Conservation (phyloP, 805 yeast species). For the Yarrowia keelungensis region DNA sequence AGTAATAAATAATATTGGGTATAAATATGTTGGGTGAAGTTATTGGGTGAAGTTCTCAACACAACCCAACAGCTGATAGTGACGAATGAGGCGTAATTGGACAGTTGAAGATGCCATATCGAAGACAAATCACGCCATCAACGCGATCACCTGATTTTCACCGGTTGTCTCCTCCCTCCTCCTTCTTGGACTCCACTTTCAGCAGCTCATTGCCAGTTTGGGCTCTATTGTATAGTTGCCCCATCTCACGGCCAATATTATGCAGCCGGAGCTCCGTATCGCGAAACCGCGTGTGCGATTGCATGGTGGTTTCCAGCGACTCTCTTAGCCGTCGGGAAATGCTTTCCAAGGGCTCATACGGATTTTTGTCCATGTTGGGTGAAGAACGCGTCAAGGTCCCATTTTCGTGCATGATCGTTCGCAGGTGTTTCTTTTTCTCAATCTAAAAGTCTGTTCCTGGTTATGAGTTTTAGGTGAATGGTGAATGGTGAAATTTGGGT, state of each 20-base stretch:
- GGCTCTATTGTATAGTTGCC: constrained; percentile 3
- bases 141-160: not conserved
- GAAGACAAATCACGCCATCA: not conserved
- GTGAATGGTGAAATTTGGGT: no score
- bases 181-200: constrained; percentile 5
- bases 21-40: no score
- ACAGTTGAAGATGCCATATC: no score
- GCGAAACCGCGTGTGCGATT: constrained; percentile 11
- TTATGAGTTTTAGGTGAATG: no score
- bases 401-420: constrained; percentile 8
- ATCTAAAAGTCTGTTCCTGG: constrained; percentile 14
- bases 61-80: no score
- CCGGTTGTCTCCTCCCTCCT: not conserved
- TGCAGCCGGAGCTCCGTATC: constrained; percentile 15
- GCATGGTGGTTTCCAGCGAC: constrained; percentile 7
- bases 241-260: constrained; percentile 21
- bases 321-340: constrained; percentile 8
- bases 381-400: constrained; percentile 11
- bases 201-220: constrained; percentile 18
- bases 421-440: not conserved
- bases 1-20: not conserved
- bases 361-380: constrained; percentile 20
- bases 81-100: no score
- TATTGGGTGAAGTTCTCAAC: no score
- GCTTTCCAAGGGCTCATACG: constrained; percentile 30